Evolutionary conservation across 306 rosid genomes (phyloP), one percentile per base, ranked within the genome.

Genomic region (Leucaena leucocephala): DNA sequence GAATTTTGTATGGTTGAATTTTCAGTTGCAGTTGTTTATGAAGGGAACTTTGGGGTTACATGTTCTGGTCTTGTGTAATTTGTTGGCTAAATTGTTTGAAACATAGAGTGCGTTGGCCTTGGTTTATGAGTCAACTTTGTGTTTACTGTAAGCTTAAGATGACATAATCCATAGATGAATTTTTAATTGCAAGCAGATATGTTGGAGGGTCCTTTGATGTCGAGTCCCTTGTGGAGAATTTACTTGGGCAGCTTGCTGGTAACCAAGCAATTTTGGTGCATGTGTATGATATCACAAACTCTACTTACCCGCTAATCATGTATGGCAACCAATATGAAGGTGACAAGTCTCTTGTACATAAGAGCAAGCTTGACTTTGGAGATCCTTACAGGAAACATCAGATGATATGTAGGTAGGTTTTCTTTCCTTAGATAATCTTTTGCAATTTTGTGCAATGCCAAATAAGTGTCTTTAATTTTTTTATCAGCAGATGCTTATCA

Each of bases 191-290:
- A 70, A 75, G 71, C 94, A 96, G 99, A 75, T 96, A 89, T 76
- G 86, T 96, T 59, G 99, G 99, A 68, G 99, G 99, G 72, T 90
- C 99, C 82, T 96, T 96, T 87, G 99, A 96, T 75, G 93, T 96
- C 34, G 98, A 96, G 88, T 89, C 98, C 76, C 98, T 96, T 0
- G 99, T 96, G 88, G 99, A 96, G 88, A 93, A 93, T 89, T 90
- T 96, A 78, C 99, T 96, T 1, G 94, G 99, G 74, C 99, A 96
- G 84, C 98, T 96, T 80, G 98, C 98, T 58, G 99, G 96, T 55
- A 85, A 93, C 81, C 96, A 96, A 76, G 98, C 90, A 16, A 89
- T 96, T 78, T 90, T 93, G 90, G 99, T 96, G 17, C 83, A 96
- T 22, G 99, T 93, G 49, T 93, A 85, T 67, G 99, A 96, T 84